Evolutionary conservation across 768 basidiomycete species (phyloP).

Genomic region (Dendrothele bispora): DNA sequence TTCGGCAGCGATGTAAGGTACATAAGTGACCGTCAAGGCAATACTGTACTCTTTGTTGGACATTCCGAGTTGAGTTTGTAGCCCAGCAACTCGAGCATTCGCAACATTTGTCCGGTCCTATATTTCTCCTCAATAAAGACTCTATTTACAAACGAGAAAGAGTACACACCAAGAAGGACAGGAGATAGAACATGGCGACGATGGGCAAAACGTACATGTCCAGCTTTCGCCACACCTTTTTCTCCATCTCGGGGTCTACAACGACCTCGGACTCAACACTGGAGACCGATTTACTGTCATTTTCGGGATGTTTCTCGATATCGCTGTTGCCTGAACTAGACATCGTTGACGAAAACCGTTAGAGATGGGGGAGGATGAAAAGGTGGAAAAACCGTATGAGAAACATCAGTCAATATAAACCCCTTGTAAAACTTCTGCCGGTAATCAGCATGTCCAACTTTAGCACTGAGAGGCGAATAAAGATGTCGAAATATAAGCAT

Average conservation of each 20-base stretch:
- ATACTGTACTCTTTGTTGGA: slow-evolving; percentile 50
- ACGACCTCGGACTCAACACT: background rate
- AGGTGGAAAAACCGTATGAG: no score
- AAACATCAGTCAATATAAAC: no score
- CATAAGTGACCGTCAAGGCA: slow-evolving; percentile 46
- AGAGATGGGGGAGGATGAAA: no score
- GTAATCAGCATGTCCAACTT: no score
- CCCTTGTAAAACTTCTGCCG: no score
- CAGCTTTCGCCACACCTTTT: slow-evolving; percentile 33
- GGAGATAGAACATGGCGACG: slow-evolving; percentile 35
- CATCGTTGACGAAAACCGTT: no score
- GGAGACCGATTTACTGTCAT: no score
- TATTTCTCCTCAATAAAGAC: background rate
- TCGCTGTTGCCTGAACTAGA: no score
- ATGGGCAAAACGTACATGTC: slow-evolving; percentile 36
- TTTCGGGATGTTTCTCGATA: no score
- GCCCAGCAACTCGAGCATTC: slow-evolving; percentile 62
- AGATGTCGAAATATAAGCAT: no score
- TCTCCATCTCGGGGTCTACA: slow-evolving; percentile 16
- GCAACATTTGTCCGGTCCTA: slow-evolving; percentile 57
- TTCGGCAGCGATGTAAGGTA: slow-evolving; percentile 59
- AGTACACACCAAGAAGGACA: slow-evolving; percentile 49
- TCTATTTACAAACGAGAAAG: background rate
- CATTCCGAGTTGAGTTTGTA: slow-evolving; percentile 55
- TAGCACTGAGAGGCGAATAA: no score